Percentiles rank a stretch among this genome's conserved stretches.
phyloP scores from a whole-genome alignment of 2,329 filamentous ascomycete species.

The Calonectria hawksworthii region DNA sequence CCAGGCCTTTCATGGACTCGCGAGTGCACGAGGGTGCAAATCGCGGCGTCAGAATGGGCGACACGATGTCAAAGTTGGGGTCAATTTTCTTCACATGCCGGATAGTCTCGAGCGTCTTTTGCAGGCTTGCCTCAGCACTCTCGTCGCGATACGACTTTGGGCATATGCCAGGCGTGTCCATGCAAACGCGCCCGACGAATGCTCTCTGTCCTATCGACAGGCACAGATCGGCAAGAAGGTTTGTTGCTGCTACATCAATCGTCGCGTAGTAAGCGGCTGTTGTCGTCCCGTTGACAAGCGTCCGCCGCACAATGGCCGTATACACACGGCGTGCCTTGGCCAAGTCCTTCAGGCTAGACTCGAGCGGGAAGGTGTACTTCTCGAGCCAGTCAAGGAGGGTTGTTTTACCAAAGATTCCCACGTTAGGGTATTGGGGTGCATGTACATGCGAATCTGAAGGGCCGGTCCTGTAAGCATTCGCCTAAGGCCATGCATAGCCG shows the following conservation, averaged over 20 bases:
- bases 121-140: conserved; percentile 69
- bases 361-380: conserved; percentile 95
- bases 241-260: conserved; percentile 88
- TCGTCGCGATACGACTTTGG: conserved; percentile 87
- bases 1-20: conserved; percentile 74
- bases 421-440: conserved; percentile 94
- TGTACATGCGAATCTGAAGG: conserved; percentile 90
- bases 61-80: conserved; percentile 73
- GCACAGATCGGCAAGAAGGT: conserved; percentile 89
- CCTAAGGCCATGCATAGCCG: neutral
- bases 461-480: conserved; percentile 26
- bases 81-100: conserved; percentile 78
- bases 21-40: conserved; percentile 75
- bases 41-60: conserved; percentile 83
- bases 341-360: conserved; percentile 78
- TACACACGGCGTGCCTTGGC: conserved; percentile 80
- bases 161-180: conserved; percentile 78
- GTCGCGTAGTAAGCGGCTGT: conserved; percentile 97
- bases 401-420: conserved; percentile 92
- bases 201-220: conserved; percentile 86
- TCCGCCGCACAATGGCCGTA: conserved; percentile 81
- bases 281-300: conserved; percentile 91
- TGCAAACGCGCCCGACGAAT: conserved; percentile 94
- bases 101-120: conserved; percentile 71
- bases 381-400: conserved; percentile 95